Percentiles rank a stretch among this genome's conserved stretches.
Evolutionary conservation across 371 early-diverging fungal genomes (phyloP).

Genomic region (Mucor lusitanicus): DNA sequence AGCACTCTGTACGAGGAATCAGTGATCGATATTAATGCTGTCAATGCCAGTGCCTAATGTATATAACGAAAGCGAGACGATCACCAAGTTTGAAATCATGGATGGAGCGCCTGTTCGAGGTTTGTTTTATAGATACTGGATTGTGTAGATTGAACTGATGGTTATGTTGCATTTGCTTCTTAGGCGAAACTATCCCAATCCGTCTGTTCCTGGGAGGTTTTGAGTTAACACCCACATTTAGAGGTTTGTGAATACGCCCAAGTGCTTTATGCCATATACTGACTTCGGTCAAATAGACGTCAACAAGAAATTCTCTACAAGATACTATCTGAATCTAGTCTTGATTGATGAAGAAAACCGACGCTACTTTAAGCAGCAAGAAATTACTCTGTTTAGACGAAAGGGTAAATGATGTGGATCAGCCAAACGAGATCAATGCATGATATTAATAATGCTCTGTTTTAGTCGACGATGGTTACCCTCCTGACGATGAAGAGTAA

Average conservation of each 20-base stretch:
- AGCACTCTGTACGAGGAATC: not conserved
- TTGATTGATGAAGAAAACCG: constrained; percentile 97
- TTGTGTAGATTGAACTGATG: not conserved
- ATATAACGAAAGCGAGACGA: constrained; percentile 97
- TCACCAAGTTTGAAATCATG: constrained; percentile 99
- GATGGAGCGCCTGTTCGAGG: constrained; percentile 98
- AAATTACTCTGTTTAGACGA: constrained; percentile 84
- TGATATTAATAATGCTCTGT: not conserved
- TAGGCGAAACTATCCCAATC: constrained; percentile 96
- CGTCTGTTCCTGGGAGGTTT: constrained; percentile 95
- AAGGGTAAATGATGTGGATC: constrained; percentile 30
- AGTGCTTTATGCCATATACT: too few species aligned
- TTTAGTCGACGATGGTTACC: constrained; percentile 30
- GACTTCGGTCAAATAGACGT: constrained; percentile 47
- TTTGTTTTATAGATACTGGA: constrained; percentile 6
- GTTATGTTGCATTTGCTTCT: not conserved
- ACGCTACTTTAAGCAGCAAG: constrained; percentile 97
- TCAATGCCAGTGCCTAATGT: constrained; percentile 78
- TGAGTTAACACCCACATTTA: constrained; percentile 91
- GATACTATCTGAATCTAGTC: constrained; percentile 96
- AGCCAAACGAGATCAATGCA: not conserved
- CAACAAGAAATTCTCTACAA: constrained; percentile 96
- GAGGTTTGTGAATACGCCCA: constrained; percentile 33
- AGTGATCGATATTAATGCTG: not conserved
- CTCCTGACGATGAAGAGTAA: constrained; percentile 24